Evolutionary conservation across 1,284 basidiomycete species (phyloP), one percentile per base, ranked within the genome.

Genomic region (Singerocomus inundabilis): DNA sequence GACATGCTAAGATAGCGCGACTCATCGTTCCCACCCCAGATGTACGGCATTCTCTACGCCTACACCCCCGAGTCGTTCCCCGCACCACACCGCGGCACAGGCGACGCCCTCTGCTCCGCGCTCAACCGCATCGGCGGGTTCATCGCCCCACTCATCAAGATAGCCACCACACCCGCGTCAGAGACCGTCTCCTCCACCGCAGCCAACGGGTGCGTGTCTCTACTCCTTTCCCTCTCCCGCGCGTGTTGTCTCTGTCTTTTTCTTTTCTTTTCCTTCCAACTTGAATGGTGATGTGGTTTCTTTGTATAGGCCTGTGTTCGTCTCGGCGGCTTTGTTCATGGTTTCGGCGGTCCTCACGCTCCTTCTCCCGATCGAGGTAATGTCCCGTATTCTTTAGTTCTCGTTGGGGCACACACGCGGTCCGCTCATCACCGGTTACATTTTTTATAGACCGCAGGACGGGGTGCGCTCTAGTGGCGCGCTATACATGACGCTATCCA

Each of bases 61-160:
- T 81, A 81, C 57, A 79, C 79, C 1, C 84, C 84, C 16, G 82
- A 85, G 57, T 76, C 83, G 10, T 85, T 85, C 69, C 81, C 83
- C 0, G 79, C 80, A 0, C 80, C 81, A 1, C 77, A 80, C 48
- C 73, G 84, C 34, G 84, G 82, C 5, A 84, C 84, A 0, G 84
- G 81, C 4, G 81, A 85, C 55, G 82, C 82, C 1, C 66, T 85
- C 28, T 73, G 77, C 52, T 68, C 76, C 52, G 74, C 74, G 6
- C 70, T 78, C 50, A 81, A 81, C 60, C 72, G 82, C 34, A 69
- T 84, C 35, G 73, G 73, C 35, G 82, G 83, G 18, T 69, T 84
- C 44, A 72, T 81, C 28, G 75, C 78, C 0, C 79, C 80, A 16
- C 68, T 81, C 32, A 79, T 81, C 63, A 77, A 78, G 54, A 77